Evolutionary conservation across 208 protist genomes (phyloP).

Genomic region (Leishmania turanica): DNA sequence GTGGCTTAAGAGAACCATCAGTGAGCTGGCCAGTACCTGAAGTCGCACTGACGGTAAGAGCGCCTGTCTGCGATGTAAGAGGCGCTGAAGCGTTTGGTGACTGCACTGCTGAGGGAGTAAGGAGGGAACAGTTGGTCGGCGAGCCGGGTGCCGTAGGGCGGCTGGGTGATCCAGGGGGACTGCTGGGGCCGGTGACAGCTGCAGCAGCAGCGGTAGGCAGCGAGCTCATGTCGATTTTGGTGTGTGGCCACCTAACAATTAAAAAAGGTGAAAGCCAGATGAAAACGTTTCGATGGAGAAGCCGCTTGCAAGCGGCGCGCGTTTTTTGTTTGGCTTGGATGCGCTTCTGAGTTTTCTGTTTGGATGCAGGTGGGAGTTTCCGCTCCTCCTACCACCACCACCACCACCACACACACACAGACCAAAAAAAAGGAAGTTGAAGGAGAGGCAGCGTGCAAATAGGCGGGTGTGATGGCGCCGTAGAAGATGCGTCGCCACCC

Average conservation of each 20-base stretch:
- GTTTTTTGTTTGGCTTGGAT: neutral
- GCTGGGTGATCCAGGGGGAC: conserved; percentile 24
- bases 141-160: conserved; percentile 24
- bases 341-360: neutral
- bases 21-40: neutral
- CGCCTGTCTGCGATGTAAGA: conserved; percentile 19
- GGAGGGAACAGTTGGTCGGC: neutral
- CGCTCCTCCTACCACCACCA: neutral
- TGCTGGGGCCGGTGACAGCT: neutral
- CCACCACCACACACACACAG: too few species aligned
- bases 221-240: neutral
- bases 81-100: neutral
- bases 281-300: neutral
- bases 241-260: neutral
- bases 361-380: too few species aligned
- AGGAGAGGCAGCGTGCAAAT: neutral
- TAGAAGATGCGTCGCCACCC: neutral
- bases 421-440: neutral
- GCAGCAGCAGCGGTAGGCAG: neutral
- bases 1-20: neutral
- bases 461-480: neutral
- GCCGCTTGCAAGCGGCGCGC: neutral
- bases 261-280: neutral
- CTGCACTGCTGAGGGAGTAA: neutral
- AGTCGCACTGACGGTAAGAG: conserved; percentile 3